Evolutionary conservation across 108 stramenopile species (phyloP).

Genomic region (Discostella stelligeroides): DNA sequence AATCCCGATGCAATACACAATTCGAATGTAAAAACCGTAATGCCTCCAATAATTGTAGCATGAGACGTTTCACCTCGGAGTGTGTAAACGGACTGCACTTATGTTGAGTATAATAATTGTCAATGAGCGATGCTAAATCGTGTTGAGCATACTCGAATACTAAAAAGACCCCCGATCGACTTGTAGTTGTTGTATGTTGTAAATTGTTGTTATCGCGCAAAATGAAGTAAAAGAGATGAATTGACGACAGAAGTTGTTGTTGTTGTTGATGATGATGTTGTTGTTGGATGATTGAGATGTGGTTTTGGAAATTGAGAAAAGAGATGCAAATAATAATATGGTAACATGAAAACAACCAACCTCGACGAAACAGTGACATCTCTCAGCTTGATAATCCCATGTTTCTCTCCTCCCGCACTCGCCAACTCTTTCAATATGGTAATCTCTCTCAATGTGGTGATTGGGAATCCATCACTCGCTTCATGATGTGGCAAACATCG

Average conservation of each 20-base stretch:
- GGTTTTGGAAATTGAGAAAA: too few relatives aligned
- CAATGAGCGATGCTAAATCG: conserved; percentile 74
- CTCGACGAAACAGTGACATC: conserved; percentile 72
- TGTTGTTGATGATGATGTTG: too few relatives aligned
- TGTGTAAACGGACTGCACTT: conserved; percentile 59
- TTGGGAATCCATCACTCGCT: conserved; percentile 81
- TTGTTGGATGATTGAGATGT: too few relatives aligned
- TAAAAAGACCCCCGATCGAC: conserved; percentile 69
- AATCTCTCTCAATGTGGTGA: conserved; percentile 85
- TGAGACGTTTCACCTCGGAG: conserved; percentile 64
- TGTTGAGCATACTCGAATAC: conserved; percentile 82
- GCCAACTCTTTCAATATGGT: conserved; percentile 55
- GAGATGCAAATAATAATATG: too few relatives aligned
- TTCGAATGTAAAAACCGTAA: conserved; percentile 66
- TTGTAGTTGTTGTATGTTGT: too few relatives aligned
- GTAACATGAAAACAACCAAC: conserved; percentile 12
- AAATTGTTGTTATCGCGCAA: background rate
- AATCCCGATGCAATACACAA: conserved; percentile 78
- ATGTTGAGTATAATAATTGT: conserved; percentile 52
- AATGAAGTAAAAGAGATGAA: background rate
- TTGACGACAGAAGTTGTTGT: too few relatives aligned
- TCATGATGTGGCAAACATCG: conserved; percentile 84
- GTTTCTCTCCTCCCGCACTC: conserved; percentile 41
- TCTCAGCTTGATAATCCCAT: conserved; percentile 66
- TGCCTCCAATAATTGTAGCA: conserved; percentile 65